Percentiles rank a stretch among this genome's conserved stretches.
Evolutionary conservation across 345 rosid genomes (phyloP).

Genomic region (Moricandia moricandioides): DNA sequence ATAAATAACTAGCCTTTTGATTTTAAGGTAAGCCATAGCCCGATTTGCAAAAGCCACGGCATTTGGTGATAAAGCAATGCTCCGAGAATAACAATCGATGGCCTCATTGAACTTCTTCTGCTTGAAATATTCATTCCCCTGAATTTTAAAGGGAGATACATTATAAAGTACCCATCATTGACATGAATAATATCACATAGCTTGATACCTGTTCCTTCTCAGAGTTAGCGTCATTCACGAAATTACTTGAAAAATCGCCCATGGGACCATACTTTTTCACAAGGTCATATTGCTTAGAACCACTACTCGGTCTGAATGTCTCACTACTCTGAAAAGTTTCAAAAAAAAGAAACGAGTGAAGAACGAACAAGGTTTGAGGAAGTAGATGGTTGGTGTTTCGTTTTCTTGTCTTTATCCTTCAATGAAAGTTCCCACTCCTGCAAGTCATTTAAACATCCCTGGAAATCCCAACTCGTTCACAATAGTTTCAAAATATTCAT

Average conservation of each 20-base stretch:
- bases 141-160: conserved; percentile 2
- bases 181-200: neutral
- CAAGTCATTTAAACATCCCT: conserved; percentile 90
- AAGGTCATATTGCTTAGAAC: conserved; percentile 40
- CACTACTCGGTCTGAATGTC: conserved; percentile 26
- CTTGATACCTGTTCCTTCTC: conserved; percentile 75
- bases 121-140: conserved; percentile 90
- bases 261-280: conserved; percentile 40
- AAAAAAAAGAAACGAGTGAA: neutral
- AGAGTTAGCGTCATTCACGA: conserved; percentile 44
- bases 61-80: conserved; percentile 82
- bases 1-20: conserved; percentile 48
- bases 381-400: conserved; percentile 44
- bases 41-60: conserved; percentile 87
- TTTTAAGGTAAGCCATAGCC: conserved; percentile 90
- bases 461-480: too few species aligned
- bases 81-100: conserved; percentile 81
- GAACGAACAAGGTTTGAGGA: conserved; percentile 40
- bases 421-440: conserved; percentile 86
- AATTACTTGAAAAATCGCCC: conserved; percentile 38
- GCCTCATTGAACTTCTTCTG: conserved; percentile 82
- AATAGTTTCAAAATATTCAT: neutral
- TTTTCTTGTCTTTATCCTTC: conserved; percentile 64
- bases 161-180: neutral
- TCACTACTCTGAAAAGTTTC: conserved; percentile 21